phyloP scores from a whole-genome alignment of 2,329 filamentous ascomycete genomes.

The Colletotrichum coccodes region DNA sequence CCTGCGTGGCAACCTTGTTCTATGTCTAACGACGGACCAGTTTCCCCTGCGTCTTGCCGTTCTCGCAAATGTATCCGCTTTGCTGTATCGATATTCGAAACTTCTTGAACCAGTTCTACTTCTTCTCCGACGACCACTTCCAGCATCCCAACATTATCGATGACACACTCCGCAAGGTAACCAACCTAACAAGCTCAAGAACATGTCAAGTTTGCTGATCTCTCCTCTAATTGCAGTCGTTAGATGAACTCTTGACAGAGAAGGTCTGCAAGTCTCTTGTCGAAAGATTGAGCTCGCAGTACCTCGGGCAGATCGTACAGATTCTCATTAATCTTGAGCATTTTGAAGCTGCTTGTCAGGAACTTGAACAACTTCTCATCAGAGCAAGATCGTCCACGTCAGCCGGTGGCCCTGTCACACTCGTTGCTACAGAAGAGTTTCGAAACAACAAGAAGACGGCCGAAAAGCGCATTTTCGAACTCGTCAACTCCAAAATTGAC shows the following conservation, averaged over 20 bases:
- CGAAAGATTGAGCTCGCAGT: conserved; percentile 89
- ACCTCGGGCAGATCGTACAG: conserved; percentile 97
- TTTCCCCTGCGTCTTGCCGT: conserved; percentile 95
- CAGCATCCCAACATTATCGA: conserved; percentile 91
- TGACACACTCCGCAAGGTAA: conserved; percentile 82
- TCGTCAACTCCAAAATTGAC: conserved; percentile 98
- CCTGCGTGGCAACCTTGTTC: neutral
- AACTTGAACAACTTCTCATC: conserved; percentile 87
- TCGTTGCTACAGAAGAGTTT: conserved; percentile 88
- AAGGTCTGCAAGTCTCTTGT: conserved; percentile 93
- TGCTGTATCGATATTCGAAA: conserved; percentile 99
- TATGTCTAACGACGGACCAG: conserved; percentile 53
- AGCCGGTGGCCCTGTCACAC: conserved; percentile 80
- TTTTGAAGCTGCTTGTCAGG: conserved; percentile 91
- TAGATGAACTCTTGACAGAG: conserved; percentile 93
- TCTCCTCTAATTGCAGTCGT: conserved; percentile 62
- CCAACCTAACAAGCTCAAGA: neutral
- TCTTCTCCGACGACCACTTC: conserved; percentile 97
- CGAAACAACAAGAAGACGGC: conserved; percentile 92
- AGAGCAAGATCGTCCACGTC: conserved; percentile 85
- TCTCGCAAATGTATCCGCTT: conserved; percentile 98
- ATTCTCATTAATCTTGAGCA: conserved; percentile 98
- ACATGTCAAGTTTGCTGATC: neutral
- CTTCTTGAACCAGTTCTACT: conserved; percentile 98
- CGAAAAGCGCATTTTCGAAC: conserved; percentile 96